phyloP scores from a whole-genome alignment of 345 rosid species.

The Gossypium thurberi region DNA sequence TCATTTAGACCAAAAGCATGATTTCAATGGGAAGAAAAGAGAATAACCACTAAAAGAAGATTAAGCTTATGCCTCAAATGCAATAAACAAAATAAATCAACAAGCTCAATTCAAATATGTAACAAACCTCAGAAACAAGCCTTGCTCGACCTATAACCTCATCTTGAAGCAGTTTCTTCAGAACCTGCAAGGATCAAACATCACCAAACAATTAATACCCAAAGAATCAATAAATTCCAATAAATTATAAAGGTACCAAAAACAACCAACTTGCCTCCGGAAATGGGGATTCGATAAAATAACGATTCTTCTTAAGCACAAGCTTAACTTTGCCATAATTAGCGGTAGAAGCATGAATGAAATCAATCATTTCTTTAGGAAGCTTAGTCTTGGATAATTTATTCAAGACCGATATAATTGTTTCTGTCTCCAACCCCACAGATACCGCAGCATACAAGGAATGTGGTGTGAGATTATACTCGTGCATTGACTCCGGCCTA shows the following conservation, averaged over 20 bases:
- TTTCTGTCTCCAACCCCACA: conserved; percentile 91
- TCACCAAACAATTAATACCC: not conserved
- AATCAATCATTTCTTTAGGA: conserved; percentile 85
- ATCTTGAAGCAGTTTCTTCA: conserved; percentile 71
- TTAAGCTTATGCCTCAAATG: not conserved
- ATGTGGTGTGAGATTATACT: conserved; percentile 91
- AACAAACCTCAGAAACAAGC: conserved; percentile 61
- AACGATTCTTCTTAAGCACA: conserved; percentile 85
- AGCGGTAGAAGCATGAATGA: conserved; percentile 78
- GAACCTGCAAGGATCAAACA: conserved; percentile 41
- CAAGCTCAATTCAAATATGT: not conserved
- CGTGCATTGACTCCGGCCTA: conserved; percentile 99
- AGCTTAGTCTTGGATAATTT: conserved; percentile 90
- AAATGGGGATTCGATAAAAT: conserved; percentile 87
- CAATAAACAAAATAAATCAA: not conserved
- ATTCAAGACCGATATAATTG: conserved; percentile 72
- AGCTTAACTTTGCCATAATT: conserved; percentile 98
- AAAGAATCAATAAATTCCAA: not conserved
- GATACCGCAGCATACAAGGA: conserved; percentile 95
- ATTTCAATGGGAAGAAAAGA: not conserved
- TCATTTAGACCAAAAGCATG: not conserved
- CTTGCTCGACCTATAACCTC: conserved; percentile 65
- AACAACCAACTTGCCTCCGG: conserved; percentile 54
- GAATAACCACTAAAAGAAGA: not conserved
- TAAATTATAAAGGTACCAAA: conserved; percentile 4